Evolutionary conservation across 495 filamentous ascomycete genomes (phyloP).

Genomic region (Penicillium samsonianum): DNA sequence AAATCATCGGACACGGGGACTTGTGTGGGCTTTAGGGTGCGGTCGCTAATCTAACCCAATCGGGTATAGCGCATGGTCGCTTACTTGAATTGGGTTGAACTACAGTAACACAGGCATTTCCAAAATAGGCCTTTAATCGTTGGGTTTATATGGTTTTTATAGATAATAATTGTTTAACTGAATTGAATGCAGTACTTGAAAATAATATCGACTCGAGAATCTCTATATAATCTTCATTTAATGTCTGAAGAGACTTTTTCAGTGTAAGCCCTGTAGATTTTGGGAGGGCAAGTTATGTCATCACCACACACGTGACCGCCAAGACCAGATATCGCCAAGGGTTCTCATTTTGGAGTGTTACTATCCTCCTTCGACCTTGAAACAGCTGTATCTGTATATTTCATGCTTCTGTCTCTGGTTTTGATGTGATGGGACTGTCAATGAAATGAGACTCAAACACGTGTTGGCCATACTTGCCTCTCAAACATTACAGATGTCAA

Average conservation of each 20-base stretch:
- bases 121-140: neutral
- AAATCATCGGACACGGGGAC: conserved; percentile 45
- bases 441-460: neutral
- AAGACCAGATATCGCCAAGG: neutral
- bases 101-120: neutral
- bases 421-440: neutral
- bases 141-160: neutral
- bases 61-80: conserved; percentile 33
- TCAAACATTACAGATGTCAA: neutral
- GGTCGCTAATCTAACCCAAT: conserved; percentile 52
- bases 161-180: neutral
- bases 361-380: neutral
- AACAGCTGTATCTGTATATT: neutral
- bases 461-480: neutral
- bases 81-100: conserved; percentile 11
- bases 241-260: neutral
- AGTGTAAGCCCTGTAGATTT: conserved; percentile 6
- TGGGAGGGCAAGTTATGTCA: conserved; percentile 7
- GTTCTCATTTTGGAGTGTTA: neutral
- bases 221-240: neutral
- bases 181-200: neutral
- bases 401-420: neutral
- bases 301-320: conserved; percentile 1
- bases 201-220: neutral
- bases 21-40: conserved; percentile 54